Evolutionary conservation across 768 basidiomycete species (phyloP).

Genomic region (Candolleomyces efflorescens): DNA sequence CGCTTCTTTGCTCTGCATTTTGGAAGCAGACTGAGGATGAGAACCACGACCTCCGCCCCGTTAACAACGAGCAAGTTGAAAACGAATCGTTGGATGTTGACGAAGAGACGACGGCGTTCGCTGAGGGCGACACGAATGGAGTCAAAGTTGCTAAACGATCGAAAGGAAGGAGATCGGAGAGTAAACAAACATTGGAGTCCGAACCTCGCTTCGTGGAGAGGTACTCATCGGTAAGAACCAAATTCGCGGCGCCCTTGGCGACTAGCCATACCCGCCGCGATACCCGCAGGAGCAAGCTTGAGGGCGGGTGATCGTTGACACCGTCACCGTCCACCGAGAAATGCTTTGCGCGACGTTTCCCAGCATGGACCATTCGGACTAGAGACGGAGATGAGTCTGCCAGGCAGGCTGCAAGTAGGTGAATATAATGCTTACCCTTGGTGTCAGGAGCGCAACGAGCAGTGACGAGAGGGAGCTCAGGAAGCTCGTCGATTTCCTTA

Average conservation of each 20-base stretch:
- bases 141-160: slow-evolving; percentile 42
- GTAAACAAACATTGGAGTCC: neutral
- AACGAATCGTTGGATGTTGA: slow-evolving; percentile 53
- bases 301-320: slow-evolving; percentile 59
- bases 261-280: slow-evolving; percentile 49
- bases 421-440: slow-evolving; percentile 24
- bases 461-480: slow-evolving; percentile 53
- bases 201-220: too few relatives aligned
- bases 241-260: slow-evolving; percentile 48
- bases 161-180: neutral
- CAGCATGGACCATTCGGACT: slow-evolving; percentile 55
- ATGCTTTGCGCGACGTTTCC: slow-evolving; percentile 48
- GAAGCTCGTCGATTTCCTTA: slow-evolving; percentile 42
- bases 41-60: slow-evolving; percentile 48
- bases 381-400: neutral
- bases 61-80: slow-evolving; percentile 50
- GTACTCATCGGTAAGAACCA: slow-evolving; percentile 54
- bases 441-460: slow-evolving; percentile 55
- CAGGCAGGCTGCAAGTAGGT: too few relatives aligned
- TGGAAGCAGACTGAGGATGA: slow-evolving; percentile 60
- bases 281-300: too few relatives aligned
- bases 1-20: slow-evolving; percentile 38
- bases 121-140: slow-evolving; percentile 53
- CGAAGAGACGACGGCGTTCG: slow-evolving; percentile 52
- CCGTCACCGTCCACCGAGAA: slow-evolving; percentile 60